Conservation (phyloP, 2,329 filamentous ascomycete species). For the Aspergillus alliaceus region DNA sequence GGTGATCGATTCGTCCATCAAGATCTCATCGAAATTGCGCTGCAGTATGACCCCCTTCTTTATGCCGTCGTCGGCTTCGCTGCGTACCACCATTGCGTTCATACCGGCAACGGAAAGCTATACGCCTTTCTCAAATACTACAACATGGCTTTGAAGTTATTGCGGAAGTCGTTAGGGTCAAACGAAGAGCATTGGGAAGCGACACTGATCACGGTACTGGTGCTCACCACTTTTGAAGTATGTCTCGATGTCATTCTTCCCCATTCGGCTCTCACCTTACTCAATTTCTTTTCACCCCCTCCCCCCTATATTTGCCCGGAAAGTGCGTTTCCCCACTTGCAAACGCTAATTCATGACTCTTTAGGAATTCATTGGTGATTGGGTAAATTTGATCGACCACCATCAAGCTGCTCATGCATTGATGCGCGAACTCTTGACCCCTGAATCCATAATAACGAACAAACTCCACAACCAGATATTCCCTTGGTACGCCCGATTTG, state of each 20-base stretch:
- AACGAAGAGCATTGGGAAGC: slow-evolving; percentile 70
- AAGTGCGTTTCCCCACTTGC: not conserved
- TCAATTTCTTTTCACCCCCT: not conserved
- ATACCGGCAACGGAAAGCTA: slow-evolving; percentile 69
- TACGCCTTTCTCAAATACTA: slow-evolving; percentile 86
- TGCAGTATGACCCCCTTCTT: slow-evolving; percentile 76
- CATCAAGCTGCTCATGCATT: slow-evolving; percentile 86
- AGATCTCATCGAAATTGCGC: slow-evolving; percentile 69
- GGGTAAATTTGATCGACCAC: slow-evolving; percentile 89
- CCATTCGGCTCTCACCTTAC: not conserved
- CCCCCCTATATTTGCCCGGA: not conserved
- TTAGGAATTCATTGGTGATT: slow-evolving; percentile 92
- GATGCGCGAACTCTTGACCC: slow-evolving; percentile 73
- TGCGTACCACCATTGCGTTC: slow-evolving; percentile 78
- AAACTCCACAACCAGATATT: slow-evolving; percentile 71
- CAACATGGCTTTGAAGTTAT: slow-evolving; percentile 77
- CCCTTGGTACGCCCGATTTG: slow-evolving; percentile 88
- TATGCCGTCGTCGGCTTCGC: slow-evolving; percentile 87
- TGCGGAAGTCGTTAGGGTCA: slow-evolving; percentile 70
- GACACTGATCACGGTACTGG: slow-evolving; percentile 82
- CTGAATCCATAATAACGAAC: slow-evolving; percentile 70
- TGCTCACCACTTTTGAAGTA: slow-evolving; percentile 92
- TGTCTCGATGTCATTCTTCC: slow-evolving; percentile 16
- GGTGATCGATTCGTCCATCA: slow-evolving; percentile 70
- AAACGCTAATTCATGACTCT: slow-evolving; percentile 12